Percentiles rank a stretch among this genome's conserved stretches.
Evolutionary conservation across 1,284 basidiomycete species (phyloP).

Genomic region (Boletellus sp.): DNA sequence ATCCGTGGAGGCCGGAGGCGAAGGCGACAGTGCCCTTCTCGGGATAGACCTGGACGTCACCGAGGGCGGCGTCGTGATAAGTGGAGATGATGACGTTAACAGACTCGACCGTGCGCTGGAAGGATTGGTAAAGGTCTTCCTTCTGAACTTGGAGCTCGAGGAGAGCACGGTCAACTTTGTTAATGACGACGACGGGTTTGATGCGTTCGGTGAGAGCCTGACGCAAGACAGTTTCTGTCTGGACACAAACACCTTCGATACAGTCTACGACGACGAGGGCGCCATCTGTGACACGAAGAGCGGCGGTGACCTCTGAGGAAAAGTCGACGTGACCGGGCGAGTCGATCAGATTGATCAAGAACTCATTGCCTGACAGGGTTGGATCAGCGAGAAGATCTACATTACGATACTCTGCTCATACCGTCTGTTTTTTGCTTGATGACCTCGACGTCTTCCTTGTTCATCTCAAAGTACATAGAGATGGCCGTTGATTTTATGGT

Average conservation of each 20-base stretch:
- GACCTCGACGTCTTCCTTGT: constrained; percentile 81
- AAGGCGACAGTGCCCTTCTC: constrained; percentile 99
- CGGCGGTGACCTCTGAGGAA: constrained; percentile 99
- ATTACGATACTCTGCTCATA: constrained; percentile 27
- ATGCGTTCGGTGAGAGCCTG: constrained; percentile 98
- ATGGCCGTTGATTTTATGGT: constrained; percentile 99
- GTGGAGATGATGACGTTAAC: constrained; percentile 99
- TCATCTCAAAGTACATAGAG: constrained; percentile 98
- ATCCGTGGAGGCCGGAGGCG: constrained; percentile 98
- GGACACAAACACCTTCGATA: constrained; percentile 99
- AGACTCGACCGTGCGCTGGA: constrained; percentile 95
- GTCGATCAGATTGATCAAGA: constrained; percentile 99
- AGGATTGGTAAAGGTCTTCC: constrained; percentile 97
- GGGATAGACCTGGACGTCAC: constrained; percentile 99
- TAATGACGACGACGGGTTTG: constrained; percentile 99
- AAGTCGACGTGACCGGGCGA: constrained; percentile 99
- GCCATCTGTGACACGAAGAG: constrained; percentile 99
- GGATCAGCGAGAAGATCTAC: constrained; percentile 19
- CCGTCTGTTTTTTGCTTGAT: constrained; percentile 95
- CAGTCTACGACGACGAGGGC: constrained; percentile 99
- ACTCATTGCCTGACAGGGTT: constrained; percentile 73
- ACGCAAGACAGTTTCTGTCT: constrained; percentile 98
- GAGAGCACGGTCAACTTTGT: constrained; percentile 99
- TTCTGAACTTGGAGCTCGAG: constrained; percentile 98
- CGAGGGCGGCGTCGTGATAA: constrained; percentile 92